phyloP scores from a whole-genome alignment of 257 asterid species.

The Nicotiana noctiflora region DNA sequence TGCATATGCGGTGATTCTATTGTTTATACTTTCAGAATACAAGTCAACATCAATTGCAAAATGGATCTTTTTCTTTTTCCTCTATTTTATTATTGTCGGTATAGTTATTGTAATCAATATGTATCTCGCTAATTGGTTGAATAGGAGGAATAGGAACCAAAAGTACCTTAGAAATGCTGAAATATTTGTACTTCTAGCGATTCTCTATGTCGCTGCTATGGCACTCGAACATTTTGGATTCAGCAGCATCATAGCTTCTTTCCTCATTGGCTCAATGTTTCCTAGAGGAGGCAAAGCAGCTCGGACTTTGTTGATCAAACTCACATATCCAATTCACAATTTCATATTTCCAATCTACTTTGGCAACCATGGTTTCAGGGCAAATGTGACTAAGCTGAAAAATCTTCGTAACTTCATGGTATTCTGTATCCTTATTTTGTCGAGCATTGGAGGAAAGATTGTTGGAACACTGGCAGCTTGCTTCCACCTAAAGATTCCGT shows the following conservation, averaged over 20 bases:
- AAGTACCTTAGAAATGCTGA: slow-evolving; percentile 80
- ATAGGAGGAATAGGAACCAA: slow-evolving; percentile 60
- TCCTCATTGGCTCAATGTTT: slow-evolving; percentile 74
- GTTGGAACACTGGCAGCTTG: slow-evolving; percentile 82
- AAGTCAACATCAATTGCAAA: slow-evolving; percentile 8
- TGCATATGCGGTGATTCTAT: slow-evolving; percentile 52
- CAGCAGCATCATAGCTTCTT: slow-evolving; percentile 78
- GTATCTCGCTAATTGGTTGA: slow-evolving; percentile 55
- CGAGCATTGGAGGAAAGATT: slow-evolving; percentile 91
- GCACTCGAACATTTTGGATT: slow-evolving; percentile 64
- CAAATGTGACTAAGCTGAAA: slow-evolving; percentile 50
- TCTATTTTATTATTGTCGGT: slow-evolving; percentile 35
- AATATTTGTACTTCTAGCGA: slow-evolving; percentile 51
- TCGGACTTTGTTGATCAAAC: slow-evolving; percentile 74
- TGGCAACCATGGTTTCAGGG: slow-evolving; percentile 87
- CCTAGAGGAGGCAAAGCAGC: slow-evolving; percentile 92
- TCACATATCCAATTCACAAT: slow-evolving; percentile 67
- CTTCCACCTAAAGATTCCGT: slow-evolving; percentile 66
- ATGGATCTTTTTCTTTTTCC: slow-evolving; percentile 39
- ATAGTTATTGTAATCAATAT: slow-evolving; percentile 48
- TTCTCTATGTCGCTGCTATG: slow-evolving; percentile 66
- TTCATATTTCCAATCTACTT: slow-evolving; percentile 88
- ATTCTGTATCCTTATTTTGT: slow-evolving; percentile 48
- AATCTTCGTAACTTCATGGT: slow-evolving; percentile 39
- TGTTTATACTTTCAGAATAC: slow-evolving; percentile 44